A percentile compares a stretch with the other conserved stretches of the same genome.
phyloP scores from a whole-genome alignment of 2,329 filamentous ascomycete genomes.

The Apiospora sp. region DNA sequence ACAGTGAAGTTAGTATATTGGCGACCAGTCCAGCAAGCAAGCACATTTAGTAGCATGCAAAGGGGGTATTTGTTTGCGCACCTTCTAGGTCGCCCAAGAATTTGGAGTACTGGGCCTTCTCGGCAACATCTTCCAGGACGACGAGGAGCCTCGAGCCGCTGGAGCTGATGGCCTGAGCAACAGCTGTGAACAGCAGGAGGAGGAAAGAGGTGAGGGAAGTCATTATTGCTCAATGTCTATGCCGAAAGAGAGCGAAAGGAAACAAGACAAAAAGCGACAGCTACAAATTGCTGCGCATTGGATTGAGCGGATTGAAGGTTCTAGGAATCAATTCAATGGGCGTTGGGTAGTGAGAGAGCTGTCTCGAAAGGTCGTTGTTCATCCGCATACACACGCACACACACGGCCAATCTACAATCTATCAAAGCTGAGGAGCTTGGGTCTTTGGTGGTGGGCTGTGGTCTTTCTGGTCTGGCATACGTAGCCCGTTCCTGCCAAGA shows the following conservation, averaged over 20 bases:
- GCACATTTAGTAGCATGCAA: neutral
- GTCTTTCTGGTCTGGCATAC: conserved; percentile 27
- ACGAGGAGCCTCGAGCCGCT: conserved; percentile 83
- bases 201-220: conserved; percentile 77
- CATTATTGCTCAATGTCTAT: conserved; percentile 57
- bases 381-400: conserved; percentile 1
- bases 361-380: neutral
- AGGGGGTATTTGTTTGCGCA: conserved; percentile 48
- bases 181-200: conserved; percentile 69
- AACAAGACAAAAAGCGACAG: conserved; percentile 20
- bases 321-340: conserved; percentile 16
- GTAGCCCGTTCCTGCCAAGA: conserved; percentile 30
- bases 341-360: neutral
- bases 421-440: neutral
- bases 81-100: conserved; percentile 79
- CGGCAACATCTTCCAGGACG: conserved; percentile 81
- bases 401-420: neutral
- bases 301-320: conserved; percentile 7
- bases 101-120: conserved; percentile 81
- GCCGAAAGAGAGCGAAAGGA: conserved; percentile 1
- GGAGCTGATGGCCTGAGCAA: conserved; percentile 79
- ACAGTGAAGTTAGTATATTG: neutral
- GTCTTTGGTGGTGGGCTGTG: neutral
- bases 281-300: conserved; percentile 23
- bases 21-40: neutral